Evolutionary conservation across 116 monocot species (phyloP).

Genomic region (Iris pallida): DNA sequence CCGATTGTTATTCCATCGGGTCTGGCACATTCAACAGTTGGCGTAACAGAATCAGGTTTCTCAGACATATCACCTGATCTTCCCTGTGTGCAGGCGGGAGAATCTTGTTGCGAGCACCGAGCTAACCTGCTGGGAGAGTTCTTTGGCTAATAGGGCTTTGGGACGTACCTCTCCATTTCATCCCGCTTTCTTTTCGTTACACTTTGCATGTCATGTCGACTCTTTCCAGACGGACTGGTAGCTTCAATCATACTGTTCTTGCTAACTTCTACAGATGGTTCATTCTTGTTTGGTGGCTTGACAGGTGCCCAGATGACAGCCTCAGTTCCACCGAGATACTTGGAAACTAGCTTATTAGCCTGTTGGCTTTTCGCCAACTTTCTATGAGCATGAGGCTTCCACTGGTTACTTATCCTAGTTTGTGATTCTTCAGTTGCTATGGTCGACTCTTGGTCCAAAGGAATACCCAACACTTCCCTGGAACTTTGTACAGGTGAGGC

Average conservation of each 20-base stretch:
- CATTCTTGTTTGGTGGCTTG: constrained; percentile 42
- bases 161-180: constrained; percentile 94
- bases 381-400: constrained; percentile 54
- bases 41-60: constrained; percentile 7
- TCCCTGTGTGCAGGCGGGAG: neutral
- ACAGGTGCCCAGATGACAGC: constrained; percentile 82
- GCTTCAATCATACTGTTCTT: constrained; percentile 6
- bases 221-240: constrained; percentile 20
- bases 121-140: constrained; percentile 34
- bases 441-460: constrained; percentile 8
- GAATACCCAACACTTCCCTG: neutral
- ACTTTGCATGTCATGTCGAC: constrained; percentile 25
- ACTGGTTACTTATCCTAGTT: constrained; percentile 27
- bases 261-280: constrained; percentile 28
- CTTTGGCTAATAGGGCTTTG: constrained; percentile 65
- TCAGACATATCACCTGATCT: neutral
- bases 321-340: constrained; percentile 46
- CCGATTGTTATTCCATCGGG: constrained; percentile 10
- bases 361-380: constrained; percentile 45
- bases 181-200: constrained; percentile 60
- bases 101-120: constrained; percentile 14
- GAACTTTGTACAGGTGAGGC: neutral
- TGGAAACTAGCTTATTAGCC: constrained; percentile 33
- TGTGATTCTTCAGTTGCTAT: constrained; percentile 15
- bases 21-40: constrained; percentile 7